Percentiles rank a stretch among this genome's conserved stretches.
These are phyloP conservation scores for Picea sitchensis DNA, from an alignment of 75 land plant species.

Conservation along the genomic window DNA sequence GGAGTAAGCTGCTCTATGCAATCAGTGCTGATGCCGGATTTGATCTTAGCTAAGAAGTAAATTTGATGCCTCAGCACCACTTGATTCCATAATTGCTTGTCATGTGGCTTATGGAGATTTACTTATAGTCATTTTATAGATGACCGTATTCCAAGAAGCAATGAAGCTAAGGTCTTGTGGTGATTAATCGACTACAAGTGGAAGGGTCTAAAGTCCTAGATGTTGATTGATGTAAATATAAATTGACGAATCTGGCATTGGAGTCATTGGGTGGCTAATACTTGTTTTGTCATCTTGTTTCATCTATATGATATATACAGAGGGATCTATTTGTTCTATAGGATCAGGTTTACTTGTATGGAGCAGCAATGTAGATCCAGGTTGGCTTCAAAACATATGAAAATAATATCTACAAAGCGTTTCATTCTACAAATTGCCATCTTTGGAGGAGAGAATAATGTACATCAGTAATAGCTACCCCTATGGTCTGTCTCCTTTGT, in stretches of 20 bases:
- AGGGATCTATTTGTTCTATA: not conserved
- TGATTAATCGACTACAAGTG: not conserved
- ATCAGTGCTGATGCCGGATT: constrained; percentile 94
- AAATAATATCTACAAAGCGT: not conserved
- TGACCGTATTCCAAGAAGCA: not conserved
- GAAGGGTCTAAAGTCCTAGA: not conserved
- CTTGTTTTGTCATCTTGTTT: not conserved
- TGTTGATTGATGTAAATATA: constrained; percentile 6
- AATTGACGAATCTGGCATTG: not conserved
- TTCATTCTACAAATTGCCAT: not conserved
- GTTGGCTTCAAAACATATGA: not conserved
- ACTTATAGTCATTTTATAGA: not conserved
- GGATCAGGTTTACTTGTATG: not conserved
- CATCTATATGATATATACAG: not conserved
- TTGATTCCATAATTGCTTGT: not conserved
- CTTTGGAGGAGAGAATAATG: constrained; percentile 4
- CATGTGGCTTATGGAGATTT: not conserved
- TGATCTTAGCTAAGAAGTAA: constrained; percentile 66
- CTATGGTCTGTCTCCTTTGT: not conserved
- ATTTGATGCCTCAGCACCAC: not conserved
- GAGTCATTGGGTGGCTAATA: not conserved
- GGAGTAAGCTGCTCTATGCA: constrained; percentile 74
- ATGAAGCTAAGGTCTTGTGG: not conserved
- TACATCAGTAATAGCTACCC: not conserved
- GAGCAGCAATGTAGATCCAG: not conserved